Evolutionary conservation across 129 eudicot species (phyloP), one percentile per base, ranked within the genome.

Genomic region (Centrapalus pauciflorus): DNA sequence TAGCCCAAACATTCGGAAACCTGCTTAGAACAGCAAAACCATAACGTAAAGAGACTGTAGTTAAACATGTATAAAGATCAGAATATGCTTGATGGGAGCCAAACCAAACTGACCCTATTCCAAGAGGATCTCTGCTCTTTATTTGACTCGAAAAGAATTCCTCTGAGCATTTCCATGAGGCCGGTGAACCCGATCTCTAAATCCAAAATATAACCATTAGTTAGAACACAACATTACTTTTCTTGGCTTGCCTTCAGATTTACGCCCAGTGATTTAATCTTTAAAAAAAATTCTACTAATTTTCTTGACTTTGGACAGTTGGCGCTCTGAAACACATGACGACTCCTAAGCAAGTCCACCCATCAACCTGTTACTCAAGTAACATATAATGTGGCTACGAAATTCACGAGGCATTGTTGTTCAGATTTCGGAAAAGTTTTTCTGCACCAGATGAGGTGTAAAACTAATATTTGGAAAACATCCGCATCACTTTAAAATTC

Each of bases 91-190:
- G 21, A 30, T 41, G 10, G 33, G 26, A 30, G 27, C 20, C 24
- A 14, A 58, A 75, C 96, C 51, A 32, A 58, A 75, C 96, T 45
- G 27, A 94, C 99, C 99, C 99, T 23, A 94, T 70, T 64, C 81
- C 78, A 61, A 94, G 95, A 79, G 96, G 97, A 83, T 94, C 99
- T 79, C 90, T 84, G 70, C 82, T 87, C 74, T 79, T 84, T 61
- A 94, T 89, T 70, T 79, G 95, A 55, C 85, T 77, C 17, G 88
- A 79, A 57, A 94, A 89, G 75, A 82, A 89, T 55, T 94, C 97
- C 75, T 94, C 99, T 1, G 99, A 94, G 83, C 99, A 94, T 84
- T 84, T 94, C 99, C 99, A 94, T 17, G 99, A 85, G 69, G 90
- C 99, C 73, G 99, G 99, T 40, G 97, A 80, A 64, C 64, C 80